Conservation (phyloP, 202 grass and related monocot genomes). For the Cymbopogon flexuosus region DNA sequence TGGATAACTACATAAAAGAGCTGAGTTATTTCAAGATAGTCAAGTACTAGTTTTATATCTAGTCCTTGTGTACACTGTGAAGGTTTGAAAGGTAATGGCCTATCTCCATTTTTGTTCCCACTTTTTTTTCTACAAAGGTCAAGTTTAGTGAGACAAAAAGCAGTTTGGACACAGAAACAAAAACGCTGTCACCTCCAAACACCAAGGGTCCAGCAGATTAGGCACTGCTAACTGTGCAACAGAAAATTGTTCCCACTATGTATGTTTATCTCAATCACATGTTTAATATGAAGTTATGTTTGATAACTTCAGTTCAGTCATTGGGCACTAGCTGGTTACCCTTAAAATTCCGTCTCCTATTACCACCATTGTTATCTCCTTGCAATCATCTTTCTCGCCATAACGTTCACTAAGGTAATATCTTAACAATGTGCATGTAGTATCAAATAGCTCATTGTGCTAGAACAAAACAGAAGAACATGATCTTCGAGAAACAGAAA, state of each 20-base stretch:
- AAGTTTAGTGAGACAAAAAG: neutral
- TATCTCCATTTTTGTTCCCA: neutral
- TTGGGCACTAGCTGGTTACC: neutral
- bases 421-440: neutral
- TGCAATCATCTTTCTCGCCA: slow-evolving; percentile 5
- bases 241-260: neutral
- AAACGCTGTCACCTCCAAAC: neutral
- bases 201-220: neutral
- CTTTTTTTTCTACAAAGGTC: neutral
- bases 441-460: neutral
- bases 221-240: neutral
- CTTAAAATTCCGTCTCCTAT: neutral
- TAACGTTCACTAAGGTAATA: slow-evolving; percentile 1
- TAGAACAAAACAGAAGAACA: slow-evolving; percentile 6
- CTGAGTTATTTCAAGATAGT: neutral
- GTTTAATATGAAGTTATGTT: slow-evolving; percentile 19
- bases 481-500: slow-evolving; percentile 8
- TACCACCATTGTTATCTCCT: slow-evolving; percentile 4
- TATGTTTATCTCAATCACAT: slow-evolving; percentile 2
- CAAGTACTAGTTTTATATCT: slow-evolving; percentile 17
- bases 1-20: neutral
- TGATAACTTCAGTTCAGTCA: slow-evolving; percentile 25
- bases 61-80: neutral
- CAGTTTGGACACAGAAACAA: neutral
- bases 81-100: slow-evolving; percentile 6